Conservation (phyloP, 2,329 filamentous ascomycete species). For the Fusarium sp. region DNA sequence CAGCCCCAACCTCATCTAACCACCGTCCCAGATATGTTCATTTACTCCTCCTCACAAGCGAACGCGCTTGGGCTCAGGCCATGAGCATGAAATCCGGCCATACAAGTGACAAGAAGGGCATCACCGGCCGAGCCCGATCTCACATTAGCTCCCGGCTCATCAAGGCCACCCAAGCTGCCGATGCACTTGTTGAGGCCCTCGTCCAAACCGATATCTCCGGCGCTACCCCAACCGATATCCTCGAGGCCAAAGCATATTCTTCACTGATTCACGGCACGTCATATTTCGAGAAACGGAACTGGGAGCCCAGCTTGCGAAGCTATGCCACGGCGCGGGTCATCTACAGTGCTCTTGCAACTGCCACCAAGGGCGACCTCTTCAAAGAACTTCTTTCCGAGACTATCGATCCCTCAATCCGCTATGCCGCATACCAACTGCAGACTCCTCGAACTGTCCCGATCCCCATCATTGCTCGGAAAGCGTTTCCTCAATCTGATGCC, state of each 20-base stretch:
- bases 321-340: slow-evolving; percentile 86
- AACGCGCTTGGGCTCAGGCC: slow-evolving; percentile 94
- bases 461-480: slow-evolving; percentile 82
- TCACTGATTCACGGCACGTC: slow-evolving; percentile 83
- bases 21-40: slow-evolving; percentile 74
- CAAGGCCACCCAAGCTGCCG: slow-evolving; percentile 82
- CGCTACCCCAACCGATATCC: slow-evolving; percentile 78
- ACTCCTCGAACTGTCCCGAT: slow-evolving; percentile 89
- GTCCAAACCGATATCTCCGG: slow-evolving; percentile 74
- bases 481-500: slow-evolving; percentile 78
- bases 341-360: slow-evolving; percentile 81
- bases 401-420: slow-evolving; percentile 93
- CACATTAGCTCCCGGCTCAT: slow-evolving; percentile 91
- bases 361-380: slow-evolving; percentile 79
- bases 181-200: slow-evolving; percentile 77
- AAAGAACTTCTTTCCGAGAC: slow-evolving; percentile 89
- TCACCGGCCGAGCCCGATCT: slow-evolving; percentile 83
- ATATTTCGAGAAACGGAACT: slow-evolving; percentile 89
- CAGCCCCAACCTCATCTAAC: slow-evolving; percentile 23
- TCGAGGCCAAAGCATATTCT: slow-evolving; percentile 90
- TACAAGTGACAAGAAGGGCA: slow-evolving; percentile 83
- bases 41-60: slow-evolving; percentile 87
- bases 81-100: slow-evolving; percentile 94
- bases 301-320: slow-evolving; percentile 82
- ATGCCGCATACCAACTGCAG: slow-evolving; percentile 93